Base-by-base conservation (phyloP, 2,329 filamentous ascomycete genomes). In the Aspergillus cejpii region DNA sequence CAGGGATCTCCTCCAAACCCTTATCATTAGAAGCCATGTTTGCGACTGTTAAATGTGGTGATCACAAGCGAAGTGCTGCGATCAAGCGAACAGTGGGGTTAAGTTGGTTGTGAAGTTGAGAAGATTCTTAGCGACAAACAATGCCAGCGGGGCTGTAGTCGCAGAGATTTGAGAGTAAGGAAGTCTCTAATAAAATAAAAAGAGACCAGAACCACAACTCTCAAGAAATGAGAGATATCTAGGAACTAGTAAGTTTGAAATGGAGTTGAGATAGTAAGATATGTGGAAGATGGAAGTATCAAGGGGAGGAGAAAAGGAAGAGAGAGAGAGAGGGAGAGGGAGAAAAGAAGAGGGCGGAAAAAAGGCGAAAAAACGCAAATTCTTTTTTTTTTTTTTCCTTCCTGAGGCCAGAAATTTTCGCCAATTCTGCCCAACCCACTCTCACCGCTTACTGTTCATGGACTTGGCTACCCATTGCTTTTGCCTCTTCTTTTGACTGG, bases 1-100 rank as follows among this genome's bases (percentile, higher is more conserved):
- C 89, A 71, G 87, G 85, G 76, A 95, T 84, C 73, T 97, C 91
- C 80, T 96, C 90, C 78, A 97, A 88, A 80, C 91, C 91, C 81
- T 94, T 95, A 66, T 88, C 86, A 72, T 84, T 83, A 51, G 73
- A 68, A 88, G 90, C 91, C 91, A 97, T 97, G 81, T 85, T 96
- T 91, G 87, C 83, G 83, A 76, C 78, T 74, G 63, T 67, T 55
- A 64, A 65, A 65, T 50, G 47, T 66, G 68, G 50, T 54, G 72
- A 80, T 78, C 83, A 81, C 85, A 87, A 85, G 83, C 84, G 72
- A 75, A 74, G 83, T 78, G 82, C 85, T 80, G 77, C 72, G 80
- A 88, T 78, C 84, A 81, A 46, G 23, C 39, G 43, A 46, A 54
- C 47, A 43, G 55, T 57, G 55, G 55, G 53, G 55, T 58, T 24